Base-by-base conservation (phyloP, 495 filamentous ascomycete species). In the Penicillium daleae region DNA sequence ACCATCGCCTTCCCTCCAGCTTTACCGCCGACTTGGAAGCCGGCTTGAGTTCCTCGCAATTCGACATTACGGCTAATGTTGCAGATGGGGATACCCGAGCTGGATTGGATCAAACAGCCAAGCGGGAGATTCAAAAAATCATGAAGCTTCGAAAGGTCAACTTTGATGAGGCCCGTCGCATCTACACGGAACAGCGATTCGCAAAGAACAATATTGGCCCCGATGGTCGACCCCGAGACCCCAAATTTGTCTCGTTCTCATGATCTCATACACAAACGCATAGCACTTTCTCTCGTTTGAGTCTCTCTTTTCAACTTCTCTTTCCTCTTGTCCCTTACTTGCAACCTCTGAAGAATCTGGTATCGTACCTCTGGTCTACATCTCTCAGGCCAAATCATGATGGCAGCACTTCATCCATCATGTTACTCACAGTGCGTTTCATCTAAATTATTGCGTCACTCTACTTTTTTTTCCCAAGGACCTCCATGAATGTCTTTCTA, bases 211-310 rank as follows among this genome's bases (percentile, higher is more conserved):
- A 90, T 57, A 97, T 99, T 70, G 93, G 87, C 12, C 80, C 88
- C 17, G 96, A 98, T 75, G 95, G 96, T 35, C 77, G 86, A 69
- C 95, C 95, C 54, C 86, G 87, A 73, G 95, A 97, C 83, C 92
- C 92, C 59, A 97, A 96, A 80, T 96, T 96, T 71, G 92, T 97
- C 12, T 93, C 90, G 58, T 97, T 97, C 76, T 95, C 91, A 27
- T 96, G 68, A 82, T 51, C 32, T 29, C 17, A 42, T 54, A 26
- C 37, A 5, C 37, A n/a, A 52, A 15, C 49, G 32, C 24, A 12
- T 32, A 40, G 19, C 22, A 49, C 39, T 53, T 32, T 39, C 50
- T 2, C 19, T 13, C 15, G 32, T 8, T 29, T 26, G 54, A 27
- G 35, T 22, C 59, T 35, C 9, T 42, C 35, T 55, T 19, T 32